Conservation (phyloP, 768 basidiomycete species). For the Hygrophoropsis aurantiaca region DNA sequence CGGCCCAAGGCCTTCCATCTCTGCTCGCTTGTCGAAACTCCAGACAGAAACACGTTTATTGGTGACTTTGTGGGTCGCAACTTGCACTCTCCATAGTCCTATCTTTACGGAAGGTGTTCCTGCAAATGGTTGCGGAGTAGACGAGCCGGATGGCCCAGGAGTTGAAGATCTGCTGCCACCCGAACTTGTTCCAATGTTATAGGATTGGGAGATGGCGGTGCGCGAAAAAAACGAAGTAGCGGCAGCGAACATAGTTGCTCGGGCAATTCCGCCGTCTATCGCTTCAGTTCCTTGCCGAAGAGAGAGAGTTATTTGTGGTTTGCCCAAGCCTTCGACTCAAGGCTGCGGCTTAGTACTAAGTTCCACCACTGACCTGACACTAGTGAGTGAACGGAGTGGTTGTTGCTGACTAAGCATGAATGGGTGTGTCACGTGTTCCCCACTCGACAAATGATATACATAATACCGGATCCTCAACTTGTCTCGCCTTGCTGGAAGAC, state of each 20-base stretch:
- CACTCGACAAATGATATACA: too few relatives aligned
- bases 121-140: conserved; percentile 38
- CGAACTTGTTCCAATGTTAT: conserved; percentile 52
- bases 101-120: conserved; percentile 60
- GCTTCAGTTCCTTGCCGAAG: too few relatives aligned
- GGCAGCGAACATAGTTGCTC: conserved; percentile 64
- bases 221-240: conserved; percentile 82
- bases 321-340: too few relatives aligned
- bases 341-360: too few relatives aligned
- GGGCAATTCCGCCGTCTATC: too few relatives aligned
- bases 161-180: conserved; percentile 38
- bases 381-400: too few relatives aligned
- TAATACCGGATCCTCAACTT: too few relatives aligned
- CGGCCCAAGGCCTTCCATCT: conserved; percentile 68
- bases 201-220: conserved; percentile 79
- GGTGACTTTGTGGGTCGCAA: conserved; percentile 86
- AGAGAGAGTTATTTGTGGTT: too few relatives aligned
- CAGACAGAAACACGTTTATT: conserved; percentile 91
- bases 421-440: too few relatives aligned
- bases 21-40: conserved; percentile 84
- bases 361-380: too few relatives aligned
- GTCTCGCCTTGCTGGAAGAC: too few relatives aligned
- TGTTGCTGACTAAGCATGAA: too few relatives aligned
- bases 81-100: conserved; percentile 88
- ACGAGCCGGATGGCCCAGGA: conserved; percentile 32